Conservation (phyloP, 192 early-diverging fungal species). For the Thoreauomyces humboldtii region DNA sequence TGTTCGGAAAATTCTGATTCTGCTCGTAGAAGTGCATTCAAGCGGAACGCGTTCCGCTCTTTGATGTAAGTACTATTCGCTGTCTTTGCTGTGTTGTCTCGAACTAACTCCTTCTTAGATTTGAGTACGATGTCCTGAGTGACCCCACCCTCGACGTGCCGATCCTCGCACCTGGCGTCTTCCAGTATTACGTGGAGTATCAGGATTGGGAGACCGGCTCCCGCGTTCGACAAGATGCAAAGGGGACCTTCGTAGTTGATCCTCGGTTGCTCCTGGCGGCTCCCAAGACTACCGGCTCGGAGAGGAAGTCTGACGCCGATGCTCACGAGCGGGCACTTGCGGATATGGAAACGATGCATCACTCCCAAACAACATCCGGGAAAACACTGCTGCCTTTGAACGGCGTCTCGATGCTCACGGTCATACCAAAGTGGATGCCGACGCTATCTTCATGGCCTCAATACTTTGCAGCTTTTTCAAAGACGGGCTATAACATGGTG, state of each 20-base stretch:
- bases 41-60: constrained; percentile 35
- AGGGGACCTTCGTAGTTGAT: constrained; percentile 81
- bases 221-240: constrained; percentile 34
- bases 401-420: constrained; percentile 83
- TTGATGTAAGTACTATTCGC: not conserved
- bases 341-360: too few species aligned
- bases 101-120: too few species aligned
- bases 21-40: constrained; percentile 37
- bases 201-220: constrained; percentile 1
- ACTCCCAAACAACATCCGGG: too few species aligned
- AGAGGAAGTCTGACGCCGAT: too few species aligned
- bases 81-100: too few species aligned
- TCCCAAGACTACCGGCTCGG: not conserved
- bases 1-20: not conserved
- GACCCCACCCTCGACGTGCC: constrained; percentile 68
- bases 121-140: constrained; percentile 40
- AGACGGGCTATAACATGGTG: constrained; percentile 94
- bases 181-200: constrained; percentile 84
- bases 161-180: constrained; percentile 72
- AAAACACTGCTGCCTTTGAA: constrained; percentile 72
- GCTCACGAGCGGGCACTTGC: too few species aligned
- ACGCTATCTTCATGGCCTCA: constrained; percentile 71
- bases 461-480: constrained; percentile 66
- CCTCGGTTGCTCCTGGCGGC: constrained; percentile 64
- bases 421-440: constrained; percentile 98